Evolutionary conservation across 163 green algal species (phyloP), one percentile per base, ranked within the genome.

Genomic region (Scenedesmus sp.): DNA sequence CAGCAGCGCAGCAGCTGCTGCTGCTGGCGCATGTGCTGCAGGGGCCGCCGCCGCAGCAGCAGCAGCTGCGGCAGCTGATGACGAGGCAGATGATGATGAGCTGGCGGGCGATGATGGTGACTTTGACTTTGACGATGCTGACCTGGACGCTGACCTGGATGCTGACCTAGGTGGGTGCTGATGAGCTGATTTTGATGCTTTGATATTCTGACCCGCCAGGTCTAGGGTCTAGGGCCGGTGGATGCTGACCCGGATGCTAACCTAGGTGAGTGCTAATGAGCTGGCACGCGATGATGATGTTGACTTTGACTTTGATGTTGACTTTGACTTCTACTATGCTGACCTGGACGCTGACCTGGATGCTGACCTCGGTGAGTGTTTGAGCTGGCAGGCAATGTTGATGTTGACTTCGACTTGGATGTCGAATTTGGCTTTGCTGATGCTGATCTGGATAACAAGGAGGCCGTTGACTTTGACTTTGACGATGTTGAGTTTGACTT

Each of bases 101-200:
- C 54, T 73, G 82, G 82, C 8, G 55, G 82, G 56, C 18, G 54
- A 67, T 16, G 82, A 67, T 6, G n/a, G 10, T 62, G 83, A 88
- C 20, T 62, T 52, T 52, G 83, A 88, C 83, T 74, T n/a, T 60
- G 83, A 88, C 5, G 56, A 55, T 20, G 77, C 70, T 79, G 70
- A 79, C 70, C 70, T 79, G 70, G 83, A 74, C 2, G 83, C 9
- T 54, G 82, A 62, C 46, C n/a, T 57, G n/a, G 74, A 83, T 20
- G 74, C 34, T 57, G 46, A 84, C 34, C 77, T 84, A 52, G 70
- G 70, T 79, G 23, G 6, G 16, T 76, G 34, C 34, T 46, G 34
- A 46, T 46, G 34, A 46, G 34, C 34, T n/a, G n/a, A n/a, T n/a
- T n/a, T n/a, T n/a, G n/a, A n/a, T n/a, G n/a, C n/a, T n/a, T n/a